Base-by-base conservation (phyloP, 2,329 filamentous ascomycete species). In the Exophiala sp. region DNA sequence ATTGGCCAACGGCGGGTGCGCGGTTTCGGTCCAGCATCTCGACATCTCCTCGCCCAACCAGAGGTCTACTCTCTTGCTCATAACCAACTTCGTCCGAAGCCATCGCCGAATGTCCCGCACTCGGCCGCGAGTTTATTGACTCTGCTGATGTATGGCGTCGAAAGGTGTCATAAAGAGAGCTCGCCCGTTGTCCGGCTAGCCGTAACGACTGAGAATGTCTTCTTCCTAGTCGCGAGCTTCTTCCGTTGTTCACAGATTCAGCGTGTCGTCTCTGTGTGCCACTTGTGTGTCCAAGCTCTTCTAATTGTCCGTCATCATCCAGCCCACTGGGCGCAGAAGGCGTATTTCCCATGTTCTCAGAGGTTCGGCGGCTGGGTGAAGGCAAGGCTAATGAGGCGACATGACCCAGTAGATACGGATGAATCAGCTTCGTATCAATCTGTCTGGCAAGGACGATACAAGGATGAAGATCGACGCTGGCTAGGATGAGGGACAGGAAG, bases 41-140 rank as follows among this genome's bases (percentile, higher is more conserved):
- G 13, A 63, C 61, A 27, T 66, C 59, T 24, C 59, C 58, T 21
- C 59, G 48, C 40, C 65, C 64, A 48, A 65, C 59, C 37, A 69
- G 62, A n/a, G 63, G 57, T 24, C 59, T 62, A 38, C 64, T 59
- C 52, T 70, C 69, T 45, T 69, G 68, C 43, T 68, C 64, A 30
- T 65, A 67, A 40, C 60, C 65, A 23, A 55, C 57, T 57, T 64
- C 65, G 60, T 64, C 47, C 57, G 63, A 35, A 23, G 46, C 23
- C n/a, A 29, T 34, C 13, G 45, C 29, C 43, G 55, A 29, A 45
- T 40, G 41, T n/a, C 39, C 37, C 29, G 52, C 40, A 44, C 38
- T 50, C 40, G 41, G 48, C 19, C 48, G 41, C 21, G 39, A 48
- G 18, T 42, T 51, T 14, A 50, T 40, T 34, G 48, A 46, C 22